A percentile compares a stretch with the other conserved stretches of the same genome.
Conservation (phyloP, 1,284 basidiomycete genomes). For the Vanrija pseudolonga region DNA sequence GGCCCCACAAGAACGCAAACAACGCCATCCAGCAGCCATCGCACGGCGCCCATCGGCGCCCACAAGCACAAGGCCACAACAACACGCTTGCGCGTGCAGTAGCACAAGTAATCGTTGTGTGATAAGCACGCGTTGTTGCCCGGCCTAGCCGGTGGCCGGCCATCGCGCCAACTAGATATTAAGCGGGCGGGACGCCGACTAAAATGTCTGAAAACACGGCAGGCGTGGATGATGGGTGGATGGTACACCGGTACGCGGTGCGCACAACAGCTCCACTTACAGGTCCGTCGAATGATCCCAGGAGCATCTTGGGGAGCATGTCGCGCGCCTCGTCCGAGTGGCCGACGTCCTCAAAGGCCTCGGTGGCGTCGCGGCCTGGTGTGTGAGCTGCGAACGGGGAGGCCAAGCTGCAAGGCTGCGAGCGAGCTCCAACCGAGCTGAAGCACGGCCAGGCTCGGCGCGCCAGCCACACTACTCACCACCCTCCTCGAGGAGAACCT, state of each 20-base stretch:
- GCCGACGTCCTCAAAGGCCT: constrained; percentile 98
- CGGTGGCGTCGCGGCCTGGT: constrained; percentile 81
- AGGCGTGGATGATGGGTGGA: too few relatives aligned
- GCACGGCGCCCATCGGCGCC: too few relatives aligned
- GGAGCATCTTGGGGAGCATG: constrained; percentile 70
- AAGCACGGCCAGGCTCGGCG: not conserved
- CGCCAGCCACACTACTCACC: constrained; percentile 58
- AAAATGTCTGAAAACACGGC: too few relatives aligned
- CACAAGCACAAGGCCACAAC: too few relatives aligned
- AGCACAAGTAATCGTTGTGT: not conserved
- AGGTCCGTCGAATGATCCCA: constrained; percentile 72
- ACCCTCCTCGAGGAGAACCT: constrained; percentile 89
- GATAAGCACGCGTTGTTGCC: too few relatives aligned
- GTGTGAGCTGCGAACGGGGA: not conserved
- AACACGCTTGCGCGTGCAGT: too few relatives aligned
- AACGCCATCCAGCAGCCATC: too few relatives aligned
- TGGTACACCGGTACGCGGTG: too few relatives aligned
- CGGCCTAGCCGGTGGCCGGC: too few relatives aligned
- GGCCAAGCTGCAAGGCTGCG: not conserved
- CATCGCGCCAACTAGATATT: too few relatives aligned
- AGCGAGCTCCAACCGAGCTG: not conserved
- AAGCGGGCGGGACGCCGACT: too few relatives aligned
- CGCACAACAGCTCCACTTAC: constrained; percentile 28
- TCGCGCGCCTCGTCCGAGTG: constrained; percentile 97
- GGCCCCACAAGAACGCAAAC: too few relatives aligned